Evolutionary conservation across 2,329 filamentous ascomycete species (phyloP).

Genomic region (Westerdykella ornata): DNA sequence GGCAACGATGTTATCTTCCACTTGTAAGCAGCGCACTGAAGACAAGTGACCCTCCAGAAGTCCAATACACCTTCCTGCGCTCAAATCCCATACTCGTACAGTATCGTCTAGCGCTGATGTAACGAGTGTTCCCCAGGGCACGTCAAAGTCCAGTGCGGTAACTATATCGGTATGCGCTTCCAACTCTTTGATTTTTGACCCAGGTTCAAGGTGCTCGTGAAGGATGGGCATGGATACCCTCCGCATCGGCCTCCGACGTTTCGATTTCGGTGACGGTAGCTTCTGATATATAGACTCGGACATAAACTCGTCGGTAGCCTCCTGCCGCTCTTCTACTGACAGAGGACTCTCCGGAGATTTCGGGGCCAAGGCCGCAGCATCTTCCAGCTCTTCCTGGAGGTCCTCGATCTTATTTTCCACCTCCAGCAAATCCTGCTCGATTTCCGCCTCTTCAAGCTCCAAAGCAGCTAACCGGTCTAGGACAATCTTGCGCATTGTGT

Average conservation of each 20-base stretch:
- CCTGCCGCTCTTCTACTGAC: constrained; percentile 45
- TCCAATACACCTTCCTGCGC: constrained; percentile 85
- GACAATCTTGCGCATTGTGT: constrained; percentile 87
- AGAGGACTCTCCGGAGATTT: constrained; percentile 38
- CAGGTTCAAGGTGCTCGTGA: constrained; percentile 90
- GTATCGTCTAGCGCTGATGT: constrained; percentile 89
- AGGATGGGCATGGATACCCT: constrained; percentile 87
- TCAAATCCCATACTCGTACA: constrained; percentile 93
- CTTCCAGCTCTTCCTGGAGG: constrained; percentile 53
- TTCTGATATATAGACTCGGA: constrained; percentile 97
- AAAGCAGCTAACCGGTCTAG: constrained; percentile 76
- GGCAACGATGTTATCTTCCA: constrained; percentile 91
- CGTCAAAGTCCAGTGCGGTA: constrained; percentile 90
- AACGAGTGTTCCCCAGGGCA: constrained; percentile 93
- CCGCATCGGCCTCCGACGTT: constrained; percentile 53
- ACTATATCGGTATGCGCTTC: constrained; percentile 83
- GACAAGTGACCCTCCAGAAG: constrained; percentile 89
- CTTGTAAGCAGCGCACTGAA: constrained; percentile 84
- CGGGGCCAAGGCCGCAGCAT: constrained; percentile 42
- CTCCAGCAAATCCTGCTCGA: constrained; percentile 74
- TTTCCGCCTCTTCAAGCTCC: constrained; percentile 81
- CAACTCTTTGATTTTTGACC: constrained; percentile 79
- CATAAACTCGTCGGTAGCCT: constrained; percentile 66
- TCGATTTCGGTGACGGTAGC: constrained; percentile 56
- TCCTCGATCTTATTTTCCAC: constrained; percentile 58